Evolutionary conservation across 768 basidiomycete species (phyloP).

Genomic region (Agaricus blazei): DNA sequence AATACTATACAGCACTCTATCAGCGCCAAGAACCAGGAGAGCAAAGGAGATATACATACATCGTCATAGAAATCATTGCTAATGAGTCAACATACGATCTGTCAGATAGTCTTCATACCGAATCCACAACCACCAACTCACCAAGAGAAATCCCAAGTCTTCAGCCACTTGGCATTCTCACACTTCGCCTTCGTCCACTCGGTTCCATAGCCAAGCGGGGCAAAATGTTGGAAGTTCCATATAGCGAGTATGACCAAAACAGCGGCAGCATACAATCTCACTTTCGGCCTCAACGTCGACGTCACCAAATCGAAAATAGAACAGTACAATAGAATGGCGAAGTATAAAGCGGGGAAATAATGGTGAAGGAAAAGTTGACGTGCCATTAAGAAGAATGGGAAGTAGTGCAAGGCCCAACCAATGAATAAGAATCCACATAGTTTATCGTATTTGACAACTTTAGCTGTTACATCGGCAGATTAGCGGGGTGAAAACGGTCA

Average conservation of each 20-base stretch:
- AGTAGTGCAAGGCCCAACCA: slow-evolving; percentile 90
- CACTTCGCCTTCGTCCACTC: slow-evolving; percentile 86
- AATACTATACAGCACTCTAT: slow-evolving; percentile 39
- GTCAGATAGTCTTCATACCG: neutral
- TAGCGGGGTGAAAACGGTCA: neutral
- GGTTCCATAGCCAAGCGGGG: slow-evolving; percentile 78
- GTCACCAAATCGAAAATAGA: slow-evolving; percentile 83
- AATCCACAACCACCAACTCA: slow-evolving; percentile 21
- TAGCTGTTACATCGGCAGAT: slow-evolving; percentile 44
- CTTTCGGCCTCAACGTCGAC: slow-evolving; percentile 65
- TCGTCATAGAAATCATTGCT: slow-evolving; percentile 68
- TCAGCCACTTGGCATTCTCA: slow-evolving; percentile 73
- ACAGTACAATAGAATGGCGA: slow-evolving; percentile 75
- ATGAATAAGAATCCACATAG: slow-evolving; percentile 89
- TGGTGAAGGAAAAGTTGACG: slow-evolving; percentile 98
- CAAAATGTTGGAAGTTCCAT: slow-evolving; percentile 76
- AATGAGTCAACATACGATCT: slow-evolving; percentile 1
- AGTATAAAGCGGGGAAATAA: slow-evolving; percentile 96
- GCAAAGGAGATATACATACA: slow-evolving; percentile 35
- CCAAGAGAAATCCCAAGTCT: slow-evolving; percentile 97
- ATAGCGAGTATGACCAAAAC: slow-evolving; percentile 68
- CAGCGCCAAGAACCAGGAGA: neutral
- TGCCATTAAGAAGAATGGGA: slow-evolving; percentile 96
- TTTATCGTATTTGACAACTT: slow-evolving; percentile 87
- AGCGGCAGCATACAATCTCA: slow-evolving; percentile 77